Evolutionary conservation across 1,284 basidiomycete genomes (phyloP).

Genomic region (Ganoderma boninense): DNA sequence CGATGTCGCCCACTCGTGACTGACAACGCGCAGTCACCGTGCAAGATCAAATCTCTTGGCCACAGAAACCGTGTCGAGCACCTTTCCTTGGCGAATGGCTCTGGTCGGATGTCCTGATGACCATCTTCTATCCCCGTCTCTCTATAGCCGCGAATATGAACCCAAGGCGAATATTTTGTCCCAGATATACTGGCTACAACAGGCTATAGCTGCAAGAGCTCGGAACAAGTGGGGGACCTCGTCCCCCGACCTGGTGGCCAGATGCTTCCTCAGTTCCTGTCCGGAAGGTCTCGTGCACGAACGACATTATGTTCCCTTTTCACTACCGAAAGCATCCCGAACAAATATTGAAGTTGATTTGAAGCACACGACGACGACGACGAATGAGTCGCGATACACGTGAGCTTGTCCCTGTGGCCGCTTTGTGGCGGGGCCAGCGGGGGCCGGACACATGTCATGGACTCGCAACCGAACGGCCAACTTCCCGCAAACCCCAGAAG

Average conservation of each 20-base stretch:
- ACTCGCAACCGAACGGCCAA: not conserved
- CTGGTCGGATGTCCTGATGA: not conserved
- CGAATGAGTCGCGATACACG: not conserved
- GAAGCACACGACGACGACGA: not conserved
- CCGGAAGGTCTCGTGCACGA: not conserved
- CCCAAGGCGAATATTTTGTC: not conserved
- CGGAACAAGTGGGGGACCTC: not conserved
- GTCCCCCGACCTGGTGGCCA: not conserved
- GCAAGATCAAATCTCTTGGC: not conserved
- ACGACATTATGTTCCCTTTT: not conserved
- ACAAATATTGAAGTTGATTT: not conserved
- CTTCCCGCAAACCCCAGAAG: not conserved
- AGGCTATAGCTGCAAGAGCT: not conserved
- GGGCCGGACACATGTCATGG: not conserved
- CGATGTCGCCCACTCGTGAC: not conserved
- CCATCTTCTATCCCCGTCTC: not conserved
- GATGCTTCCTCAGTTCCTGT: not conserved
- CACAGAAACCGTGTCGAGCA: not conserved
- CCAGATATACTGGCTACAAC: too few relatives aligned
- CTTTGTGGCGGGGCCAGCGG: not conserved
- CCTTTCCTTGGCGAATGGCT: not conserved
- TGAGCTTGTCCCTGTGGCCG: not conserved
- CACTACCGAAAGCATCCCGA: not conserved
- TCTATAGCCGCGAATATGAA: not conserved
- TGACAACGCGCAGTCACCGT: not conserved